Percentiles rank a stretch among this genome's conserved stretches.
phyloP scores from a whole-genome alignment of 2,329 filamentous ascomycete species.

The Exophiala mesophila region DNA sequence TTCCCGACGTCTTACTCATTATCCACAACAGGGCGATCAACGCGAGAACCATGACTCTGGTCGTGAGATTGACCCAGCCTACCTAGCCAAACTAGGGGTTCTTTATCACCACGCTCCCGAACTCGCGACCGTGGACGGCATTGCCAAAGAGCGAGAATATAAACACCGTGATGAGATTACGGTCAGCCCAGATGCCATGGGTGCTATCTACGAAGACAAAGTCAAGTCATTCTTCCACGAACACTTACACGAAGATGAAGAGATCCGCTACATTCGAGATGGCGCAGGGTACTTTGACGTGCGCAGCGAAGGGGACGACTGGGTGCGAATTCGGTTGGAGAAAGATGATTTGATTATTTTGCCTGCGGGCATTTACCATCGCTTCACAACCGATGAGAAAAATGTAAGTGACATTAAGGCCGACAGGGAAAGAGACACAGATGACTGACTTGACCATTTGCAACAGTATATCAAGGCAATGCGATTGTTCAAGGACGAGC shows the following conservation, averaged over 20 bases:
- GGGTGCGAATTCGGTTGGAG: slow-evolving; percentile 79
- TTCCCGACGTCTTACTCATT: slow-evolving; percentile 3
- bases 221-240: slow-evolving; percentile 92
- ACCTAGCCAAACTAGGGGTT: slow-evolving; percentile 72
- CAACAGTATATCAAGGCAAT: slow-evolving; percentile 89
- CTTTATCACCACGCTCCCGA: slow-evolving; percentile 66
- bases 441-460: no score
- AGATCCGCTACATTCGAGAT: slow-evolving; percentile 89
- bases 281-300: slow-evolving; percentile 94
- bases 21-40: slow-evolving; percentile 73
- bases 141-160: slow-evolving; percentile 74
- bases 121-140: slow-evolving; percentile 62
- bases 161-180: slow-evolving; percentile 92
- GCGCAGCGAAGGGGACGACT: slow-evolving; percentile 72
- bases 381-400: slow-evolving; percentile 87
- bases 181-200: slow-evolving; percentile 81
- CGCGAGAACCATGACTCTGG: slow-evolving; percentile 85
- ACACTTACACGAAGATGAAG: slow-evolving; percentile 96
- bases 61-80: slow-evolving; percentile 57
- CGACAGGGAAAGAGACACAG: no score
- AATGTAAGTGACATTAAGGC: slow-evolving; percentile 62
- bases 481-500: slow-evolving; percentile 96
- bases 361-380: slow-evolving; percentile 92
- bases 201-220: slow-evolving; percentile 83
- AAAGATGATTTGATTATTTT: slow-evolving; percentile 90